A percentile compares a stretch with the other conserved stretches of the same genome.
Evolutionary conservation across 345 rosid genomes (phyloP).

Genomic region (Combretum micranthum): DNA sequence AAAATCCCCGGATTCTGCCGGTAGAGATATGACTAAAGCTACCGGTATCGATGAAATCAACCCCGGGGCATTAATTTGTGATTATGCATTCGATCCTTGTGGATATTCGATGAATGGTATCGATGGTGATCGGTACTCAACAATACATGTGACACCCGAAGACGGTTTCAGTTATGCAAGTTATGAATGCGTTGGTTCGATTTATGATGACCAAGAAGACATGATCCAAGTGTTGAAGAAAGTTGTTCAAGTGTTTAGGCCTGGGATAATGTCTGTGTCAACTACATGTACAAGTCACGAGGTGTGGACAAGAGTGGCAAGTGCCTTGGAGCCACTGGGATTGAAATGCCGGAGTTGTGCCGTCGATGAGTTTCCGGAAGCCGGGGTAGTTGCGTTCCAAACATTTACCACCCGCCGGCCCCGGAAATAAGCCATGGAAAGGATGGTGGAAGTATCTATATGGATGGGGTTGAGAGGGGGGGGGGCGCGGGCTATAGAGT

Average conservation of each 20-base stretch:
- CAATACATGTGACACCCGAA: slow-evolving; percentile 96
- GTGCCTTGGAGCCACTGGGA: slow-evolving; percentile 55
- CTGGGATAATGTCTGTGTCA: slow-evolving; percentile 58
- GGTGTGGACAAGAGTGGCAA: slow-evolving; percentile 57
- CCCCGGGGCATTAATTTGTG: slow-evolving; percentile 63
- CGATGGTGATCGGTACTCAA: slow-evolving; percentile 83
- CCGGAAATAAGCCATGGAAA: slow-evolving; percentile 32
- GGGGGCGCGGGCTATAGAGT: not conserved
- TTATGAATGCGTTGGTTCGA: slow-evolving; percentile 73
- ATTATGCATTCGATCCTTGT: slow-evolving; percentile 92
- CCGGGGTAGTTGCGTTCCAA: slow-evolving; percentile 67
- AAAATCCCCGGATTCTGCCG: slow-evolving; percentile 45
- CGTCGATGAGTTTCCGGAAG: slow-evolving; percentile 64
- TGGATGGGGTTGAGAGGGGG: not conserved
- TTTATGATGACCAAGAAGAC: slow-evolving; percentile 45
- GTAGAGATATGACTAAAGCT: slow-evolving; percentile 71
- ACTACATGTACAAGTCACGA: slow-evolving; percentile 48
- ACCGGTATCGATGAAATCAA: slow-evolving; percentile 65
- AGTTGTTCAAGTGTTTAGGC: slow-evolving; percentile 73
- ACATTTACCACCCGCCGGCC: slow-evolving; percentile 78
- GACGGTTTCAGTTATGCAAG: slow-evolving; percentile 96
- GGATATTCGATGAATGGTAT: slow-evolving; percentile 99
- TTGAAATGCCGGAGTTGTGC: slow-evolving; percentile 65
- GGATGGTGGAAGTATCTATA: slow-evolving; percentile 1
- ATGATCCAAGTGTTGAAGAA: slow-evolving; percentile 43